Percentiles rank a stretch among this genome's conserved stretches.
Evolutionary conservation across 148 eudicot genomes (phyloP).

Genomic region (Fagopyrum homotropicum): DNA sequence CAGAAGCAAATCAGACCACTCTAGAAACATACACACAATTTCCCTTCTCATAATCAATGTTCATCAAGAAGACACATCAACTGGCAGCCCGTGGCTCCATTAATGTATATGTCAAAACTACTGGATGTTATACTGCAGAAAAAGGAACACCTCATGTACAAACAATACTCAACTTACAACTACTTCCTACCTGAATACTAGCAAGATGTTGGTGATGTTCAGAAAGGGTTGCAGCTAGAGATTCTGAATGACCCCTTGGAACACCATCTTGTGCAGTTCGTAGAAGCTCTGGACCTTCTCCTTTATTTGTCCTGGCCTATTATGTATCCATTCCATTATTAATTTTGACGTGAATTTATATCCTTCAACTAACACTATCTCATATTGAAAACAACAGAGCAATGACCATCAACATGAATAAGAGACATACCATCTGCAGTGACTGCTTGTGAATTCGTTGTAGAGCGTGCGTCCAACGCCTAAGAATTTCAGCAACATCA

Average conservation of each 20-base stretch:
- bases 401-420: neutral
- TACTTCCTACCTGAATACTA: slow-evolving; percentile 71
- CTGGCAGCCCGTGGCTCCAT: neutral
- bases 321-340: neutral
- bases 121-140: neutral
- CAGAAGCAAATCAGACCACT: neutral
- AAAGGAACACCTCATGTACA: neutral
- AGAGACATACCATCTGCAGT: slow-evolving; percentile 61
- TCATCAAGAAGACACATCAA: neutral
- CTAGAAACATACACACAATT: neutral
- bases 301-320: slow-evolving; percentile 87
- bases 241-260: slow-evolving; percentile 78
- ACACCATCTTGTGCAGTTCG: slow-evolving; percentile 59
- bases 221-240: slow-evolving; percentile 75
- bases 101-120: neutral
- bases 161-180: neutral
- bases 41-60: neutral
- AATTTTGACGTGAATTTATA: neutral
- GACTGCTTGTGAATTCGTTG: slow-evolving; percentile 94
- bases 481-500: slow-evolving; percentile 88
- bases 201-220: slow-evolving; percentile 92
- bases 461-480: slow-evolving; percentile 97
- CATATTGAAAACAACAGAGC: neutral
- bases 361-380: neutral
- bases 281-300: slow-evolving; percentile 92